Base-by-base conservation (phyloP, 1,139 yeast genomes). In the Hemisphaericaspora lyxosophila region DNA sequence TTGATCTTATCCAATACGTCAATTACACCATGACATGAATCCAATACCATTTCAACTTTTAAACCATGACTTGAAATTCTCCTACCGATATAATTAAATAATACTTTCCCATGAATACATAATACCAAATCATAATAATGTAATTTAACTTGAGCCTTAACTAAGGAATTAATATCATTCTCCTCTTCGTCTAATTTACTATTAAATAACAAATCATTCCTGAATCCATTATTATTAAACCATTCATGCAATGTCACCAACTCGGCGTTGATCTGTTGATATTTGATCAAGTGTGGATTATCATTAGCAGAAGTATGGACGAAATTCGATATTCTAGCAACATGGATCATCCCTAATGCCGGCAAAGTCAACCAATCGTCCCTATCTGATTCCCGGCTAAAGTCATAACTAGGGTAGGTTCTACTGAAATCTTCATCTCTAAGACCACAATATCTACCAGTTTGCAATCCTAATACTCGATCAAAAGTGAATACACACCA, bases 401-500 rank as follows among this genome's bases (percentile, higher is more conserved):
- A 60, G 38, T 66, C 63, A 39, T 53, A 46, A 9, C 54, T 46
- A 0, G 83, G 81, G 29, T 60, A 60, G 4, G 50, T 53, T 4
- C 65, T 44, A 16, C 46, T 51, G 14, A 60, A 49, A 34, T 75
- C 79, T 16, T 47, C 47, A 24, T 69, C 71, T 11, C 62, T 49
- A 15, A 80, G 51, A 2, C 70, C 71, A 44, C 69, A 65, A 34
- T 63, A 59, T 36, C 80, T 58, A 2, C 87, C 86, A 26, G 70
- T 65, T 47, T 79, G 85, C 27, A 80, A 57, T 4, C 79, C 78
- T 41, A 78, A 55, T 14, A 78, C 46, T 39, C 82, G 61, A 48
- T 82, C 88, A 62, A 78, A 60, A 1, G 77, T 67, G 49, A 70
- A 81, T 5, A 75, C 75, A 19, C 74, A 51, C 82, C 84, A 80